These are phyloP conservation scores for Mycena belliarum DNA, from an alignment of 768 basidiomycete genomes.

Conservation along the genomic window DNA sequence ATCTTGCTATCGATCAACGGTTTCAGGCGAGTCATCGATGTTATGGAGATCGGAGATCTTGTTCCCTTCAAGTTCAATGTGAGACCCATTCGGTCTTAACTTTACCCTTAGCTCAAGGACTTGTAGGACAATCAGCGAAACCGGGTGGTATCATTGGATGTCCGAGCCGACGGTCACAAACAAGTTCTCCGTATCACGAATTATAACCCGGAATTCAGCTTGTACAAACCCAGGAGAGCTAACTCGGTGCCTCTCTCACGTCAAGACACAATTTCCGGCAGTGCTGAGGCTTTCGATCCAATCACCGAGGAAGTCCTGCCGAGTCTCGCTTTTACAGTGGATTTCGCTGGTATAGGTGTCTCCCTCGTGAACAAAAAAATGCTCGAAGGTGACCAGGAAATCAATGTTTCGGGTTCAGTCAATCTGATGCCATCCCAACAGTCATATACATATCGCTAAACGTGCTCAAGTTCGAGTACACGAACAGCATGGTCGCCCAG, in stretches of 20 bases:
- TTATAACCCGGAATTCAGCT: constrained; percentile 81
- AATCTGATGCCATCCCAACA: neutral
- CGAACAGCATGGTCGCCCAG: constrained; percentile 75
- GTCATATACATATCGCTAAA: constrained; percentile 86
- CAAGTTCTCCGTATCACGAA: constrained; percentile 87
- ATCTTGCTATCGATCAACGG: constrained; percentile 65
- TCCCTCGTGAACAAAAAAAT: constrained; percentile 88
- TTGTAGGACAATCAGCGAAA: constrained; percentile 53
- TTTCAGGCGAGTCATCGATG: constrained; percentile 70
- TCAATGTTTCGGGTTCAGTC: neutral
- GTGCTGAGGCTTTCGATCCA: constrained; percentile 80
- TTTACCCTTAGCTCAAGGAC: neutral
- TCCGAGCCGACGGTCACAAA: constrained; percentile 83
- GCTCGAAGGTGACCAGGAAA: constrained; percentile 48
- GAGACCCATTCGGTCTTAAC: constrained; percentile 24
- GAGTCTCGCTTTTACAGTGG: constrained; percentile 65
- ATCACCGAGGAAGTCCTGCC: constrained; percentile 73
- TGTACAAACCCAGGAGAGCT: constrained; percentile 78
- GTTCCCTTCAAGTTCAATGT: constrained; percentile 87
- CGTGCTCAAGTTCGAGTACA: constrained; percentile 81
- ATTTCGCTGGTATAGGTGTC: constrained; percentile 88
- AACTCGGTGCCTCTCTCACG: constrained; percentile 50
- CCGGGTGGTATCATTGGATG: constrained; percentile 83
- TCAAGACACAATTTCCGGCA: constrained; percentile 71
- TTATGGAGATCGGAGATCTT: constrained; percentile 94